Evolutionary conservation across 2,329 filamentous ascomycete genomes (phyloP).

Genomic region (Aaosphaeria pasadenensis): DNA sequence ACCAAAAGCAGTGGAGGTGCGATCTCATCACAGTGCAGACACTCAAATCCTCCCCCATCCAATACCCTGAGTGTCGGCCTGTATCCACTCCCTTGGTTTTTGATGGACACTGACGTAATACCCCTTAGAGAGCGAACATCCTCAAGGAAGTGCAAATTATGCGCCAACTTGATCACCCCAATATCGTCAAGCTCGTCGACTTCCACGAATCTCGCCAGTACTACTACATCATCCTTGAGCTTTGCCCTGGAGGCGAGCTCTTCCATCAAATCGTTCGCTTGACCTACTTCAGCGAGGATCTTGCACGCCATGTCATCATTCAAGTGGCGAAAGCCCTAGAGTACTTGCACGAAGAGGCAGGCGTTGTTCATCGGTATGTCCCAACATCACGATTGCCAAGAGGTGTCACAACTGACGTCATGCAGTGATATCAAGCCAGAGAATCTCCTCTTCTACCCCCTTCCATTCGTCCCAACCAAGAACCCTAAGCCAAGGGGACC

Average conservation of each 20-base stretch:
- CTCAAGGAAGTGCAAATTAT: constrained; percentile 99
- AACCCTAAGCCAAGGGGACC: constrained; percentile 75
- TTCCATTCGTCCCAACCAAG: constrained; percentile 75
- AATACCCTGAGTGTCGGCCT: constrained; percentile 24
- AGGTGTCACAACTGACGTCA: constrained; percentile 33
- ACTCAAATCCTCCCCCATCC: constrained; percentile 12
- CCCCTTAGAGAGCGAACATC: constrained; percentile 82
- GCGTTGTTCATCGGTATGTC: constrained; percentile 91
- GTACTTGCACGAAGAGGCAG: constrained; percentile 91
- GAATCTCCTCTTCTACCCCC: constrained; percentile 90
- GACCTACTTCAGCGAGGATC: constrained; percentile 96
- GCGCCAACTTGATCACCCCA: constrained; percentile 93
- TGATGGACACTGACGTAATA: constrained; percentile 42
- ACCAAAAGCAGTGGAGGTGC: constrained; percentile 97
- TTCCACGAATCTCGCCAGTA: constrained; percentile 93
- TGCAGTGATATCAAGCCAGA: constrained; percentile 95
- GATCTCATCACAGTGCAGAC: constrained; percentile 31
- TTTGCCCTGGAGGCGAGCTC: constrained; percentile 91
- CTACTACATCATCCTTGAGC: constrained; percentile 95
- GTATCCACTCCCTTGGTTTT: constrained; percentile 16
- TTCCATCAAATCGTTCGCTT: constrained; percentile 98
- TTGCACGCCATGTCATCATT: constrained; percentile 89
- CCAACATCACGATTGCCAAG: constrained; percentile 3
- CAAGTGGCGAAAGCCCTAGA: constrained; percentile 94
- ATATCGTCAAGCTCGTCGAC: constrained; percentile 89